Evolutionary conservation across 371 early-diverging fungal genomes (phyloP).

Genomic region (Mucor lusitanicus): DNA sequence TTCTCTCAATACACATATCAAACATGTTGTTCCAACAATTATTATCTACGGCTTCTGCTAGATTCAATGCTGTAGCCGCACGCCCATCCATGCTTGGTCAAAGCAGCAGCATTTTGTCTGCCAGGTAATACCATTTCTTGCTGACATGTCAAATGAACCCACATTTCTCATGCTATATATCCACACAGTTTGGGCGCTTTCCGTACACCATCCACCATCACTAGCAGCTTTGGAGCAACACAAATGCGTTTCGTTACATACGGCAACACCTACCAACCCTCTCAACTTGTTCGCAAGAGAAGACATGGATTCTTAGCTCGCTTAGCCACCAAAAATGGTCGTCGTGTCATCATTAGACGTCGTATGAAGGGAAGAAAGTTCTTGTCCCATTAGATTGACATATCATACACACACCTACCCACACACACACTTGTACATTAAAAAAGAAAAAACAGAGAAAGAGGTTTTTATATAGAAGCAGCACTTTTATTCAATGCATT

Average conservation of each 20-base stretch:
- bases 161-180: too few relatives aligned
- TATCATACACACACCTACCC: neutral
- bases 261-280: slow-evolving; percentile 94
- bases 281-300: slow-evolving; percentile 87
- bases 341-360: slow-evolving; percentile 75
- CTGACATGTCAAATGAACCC: neutral
- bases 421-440: slow-evolving; percentile 12
- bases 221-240: slow-evolving; percentile 17
- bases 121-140: slow-evolving; percentile 12
- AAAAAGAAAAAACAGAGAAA: neutral
- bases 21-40: slow-evolving; percentile 25
- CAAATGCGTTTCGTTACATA: slow-evolving; percentile 77
- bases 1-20: slow-evolving; percentile 2
- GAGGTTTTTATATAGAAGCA: neutral
- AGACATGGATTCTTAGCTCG: slow-evolving; percentile 90
- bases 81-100: slow-evolving; percentile 15
- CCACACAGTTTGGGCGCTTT: slow-evolving; percentile 17
- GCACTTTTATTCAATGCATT: slow-evolving; percentile 16
- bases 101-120: slow-evolving; percentile 25
- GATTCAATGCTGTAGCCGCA: slow-evolving; percentile 11
- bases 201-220: slow-evolving; percentile 18
- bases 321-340: slow-evolving; percentile 77
- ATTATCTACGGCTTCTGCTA: slow-evolving; percentile 12
- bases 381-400: slow-evolving; percentile 72
- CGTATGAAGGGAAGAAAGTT: slow-evolving; percentile 84